Conservation (phyloP, 1,139 yeast species). For the Citeromyces siamensis region DNA sequence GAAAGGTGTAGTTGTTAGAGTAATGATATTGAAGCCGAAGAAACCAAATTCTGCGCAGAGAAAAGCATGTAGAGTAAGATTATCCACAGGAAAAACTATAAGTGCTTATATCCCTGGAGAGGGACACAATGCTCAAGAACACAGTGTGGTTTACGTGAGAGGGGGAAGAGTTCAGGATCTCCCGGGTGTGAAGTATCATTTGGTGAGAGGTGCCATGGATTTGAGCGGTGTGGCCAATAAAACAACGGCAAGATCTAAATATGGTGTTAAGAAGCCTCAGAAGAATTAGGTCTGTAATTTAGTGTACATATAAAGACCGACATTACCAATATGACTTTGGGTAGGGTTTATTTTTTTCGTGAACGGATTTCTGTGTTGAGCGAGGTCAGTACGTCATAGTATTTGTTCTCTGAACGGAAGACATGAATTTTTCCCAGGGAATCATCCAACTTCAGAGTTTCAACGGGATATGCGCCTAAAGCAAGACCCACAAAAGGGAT, state of each 20-base stretch:
- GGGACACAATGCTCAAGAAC: constrained; percentile 98
- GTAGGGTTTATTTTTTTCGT: no score
- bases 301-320: neutral
- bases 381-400: no score
- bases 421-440: no score
- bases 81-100: constrained; percentile 79
- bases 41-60: constrained; percentile 98
- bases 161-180: constrained; percentile 98
- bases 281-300: constrained; percentile 18
- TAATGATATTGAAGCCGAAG: constrained; percentile 91
- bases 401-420: no score
- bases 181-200: constrained; percentile 95
- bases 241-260: constrained; percentile 79
- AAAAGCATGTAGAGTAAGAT: constrained; percentile 90
- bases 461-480: no score
- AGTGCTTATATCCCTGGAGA: constrained; percentile 97
- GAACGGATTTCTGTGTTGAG: no score
- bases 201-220: constrained; percentile 90
- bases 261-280: constrained; percentile 85
- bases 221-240: constrained; percentile 93
- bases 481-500: no score
- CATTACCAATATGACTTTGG: no score
- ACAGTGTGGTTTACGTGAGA: constrained; percentile 87
- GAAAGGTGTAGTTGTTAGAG: constrained; percentile 91
- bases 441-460: no score